phyloP scores from a whole-genome alignment of 2,329 filamentous ascomycete genomes.

The Ceratocystis cacaofunesta region DNA sequence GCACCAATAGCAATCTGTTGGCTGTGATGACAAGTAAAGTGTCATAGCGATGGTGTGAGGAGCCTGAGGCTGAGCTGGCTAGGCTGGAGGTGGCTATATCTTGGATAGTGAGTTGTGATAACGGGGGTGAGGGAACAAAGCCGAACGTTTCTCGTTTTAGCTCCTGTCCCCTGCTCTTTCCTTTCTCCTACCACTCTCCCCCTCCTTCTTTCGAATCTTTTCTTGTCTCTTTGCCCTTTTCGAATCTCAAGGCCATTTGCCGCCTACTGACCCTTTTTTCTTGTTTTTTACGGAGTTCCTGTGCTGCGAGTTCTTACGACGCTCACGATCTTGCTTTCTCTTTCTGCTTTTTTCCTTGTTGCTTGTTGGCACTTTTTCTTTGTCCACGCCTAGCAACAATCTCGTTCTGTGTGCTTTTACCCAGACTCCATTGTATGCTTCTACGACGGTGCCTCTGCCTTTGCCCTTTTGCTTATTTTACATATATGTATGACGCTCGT shows the following conservation, averaged over 20 bases:
- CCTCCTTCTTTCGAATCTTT: background rate
- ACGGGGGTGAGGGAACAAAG: background rate
- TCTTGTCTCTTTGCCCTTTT: too few relatives aligned
- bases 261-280: too few relatives aligned
- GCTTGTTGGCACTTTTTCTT: background rate
- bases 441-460: background rate
- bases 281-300: background rate
- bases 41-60: too few relatives aligned
- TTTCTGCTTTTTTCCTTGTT: background rate
- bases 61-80: too few relatives aligned
- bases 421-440: background rate
- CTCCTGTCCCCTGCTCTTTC: background rate
- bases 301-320: conserved; percentile 4
- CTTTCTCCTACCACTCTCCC: background rate
- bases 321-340: background rate
- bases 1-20: too few relatives aligned
- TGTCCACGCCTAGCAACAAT: too few relatives aligned
- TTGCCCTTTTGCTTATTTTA: background rate
- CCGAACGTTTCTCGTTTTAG: background rate
- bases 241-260: too few relatives aligned
- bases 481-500: background rate
- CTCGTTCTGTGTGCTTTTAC: background rate
- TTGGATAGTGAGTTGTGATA: too few relatives aligned
- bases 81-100: too few relatives aligned
- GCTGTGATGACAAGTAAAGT: too few relatives aligned